Evolutionary conservation across 148 eudicot species (phyloP).

Genomic region (Dysphania ambrosioides): DNA sequence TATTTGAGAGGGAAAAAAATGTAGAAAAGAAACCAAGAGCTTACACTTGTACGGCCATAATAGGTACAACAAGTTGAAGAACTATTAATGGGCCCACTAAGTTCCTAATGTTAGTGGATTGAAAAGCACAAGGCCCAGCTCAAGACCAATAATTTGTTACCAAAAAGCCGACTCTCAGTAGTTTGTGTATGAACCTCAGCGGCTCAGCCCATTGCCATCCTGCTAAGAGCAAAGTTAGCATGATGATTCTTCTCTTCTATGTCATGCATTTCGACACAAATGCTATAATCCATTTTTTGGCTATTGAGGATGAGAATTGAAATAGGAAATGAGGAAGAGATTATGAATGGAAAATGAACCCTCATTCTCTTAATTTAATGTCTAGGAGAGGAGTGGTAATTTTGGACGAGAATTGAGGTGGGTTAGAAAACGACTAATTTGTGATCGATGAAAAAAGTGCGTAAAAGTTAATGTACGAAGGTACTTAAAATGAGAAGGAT

Average conservation of each 20-base stretch:
- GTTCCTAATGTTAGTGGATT: neutral
- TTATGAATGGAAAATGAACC: too few species aligned
- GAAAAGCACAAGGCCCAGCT: constrained; percentile 9
- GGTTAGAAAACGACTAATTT: too few species aligned
- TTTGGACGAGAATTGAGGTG: too few species aligned
- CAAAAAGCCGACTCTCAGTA: constrained; percentile 13
- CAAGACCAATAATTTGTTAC: neutral
- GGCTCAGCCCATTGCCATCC: constrained; percentile 19
- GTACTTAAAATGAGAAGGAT: too few species aligned
- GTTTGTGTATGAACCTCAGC: neutral
- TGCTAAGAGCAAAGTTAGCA: constrained; percentile 12
- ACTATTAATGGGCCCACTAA: neutral
- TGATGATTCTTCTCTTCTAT: constrained; percentile 5
- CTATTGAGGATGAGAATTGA: too few species aligned
- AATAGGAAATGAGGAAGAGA: too few species aligned
- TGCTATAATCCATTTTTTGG: neutral
- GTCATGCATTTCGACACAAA: neutral
- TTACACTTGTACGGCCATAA: constrained; percentile 4
- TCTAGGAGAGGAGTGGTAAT: too few species aligned
- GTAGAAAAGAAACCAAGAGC: neutral
- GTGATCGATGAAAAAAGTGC: too few species aligned
- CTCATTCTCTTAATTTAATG: too few species aligned
- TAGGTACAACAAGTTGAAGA: neutral
- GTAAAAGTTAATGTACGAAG: too few species aligned
- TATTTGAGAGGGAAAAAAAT: neutral